These are phyloP conservation scores for Puccinia brachypodii DNA, from an alignment of 1,284 basidiomycete genomes.

Conservation along the genomic window DNA sequence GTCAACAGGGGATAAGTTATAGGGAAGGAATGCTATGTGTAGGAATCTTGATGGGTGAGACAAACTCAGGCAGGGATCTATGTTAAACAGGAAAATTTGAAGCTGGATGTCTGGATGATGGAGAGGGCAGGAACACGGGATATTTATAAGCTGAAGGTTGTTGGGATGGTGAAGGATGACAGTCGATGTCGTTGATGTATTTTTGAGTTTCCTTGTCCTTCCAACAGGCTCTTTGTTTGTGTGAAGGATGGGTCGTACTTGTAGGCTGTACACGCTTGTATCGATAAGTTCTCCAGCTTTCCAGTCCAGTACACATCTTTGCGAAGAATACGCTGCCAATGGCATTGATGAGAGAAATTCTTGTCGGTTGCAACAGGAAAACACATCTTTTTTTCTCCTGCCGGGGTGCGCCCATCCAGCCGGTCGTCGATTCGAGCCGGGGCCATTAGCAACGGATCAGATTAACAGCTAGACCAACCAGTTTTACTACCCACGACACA, in stretches of 20 bases:
- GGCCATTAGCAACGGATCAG: not conserved
- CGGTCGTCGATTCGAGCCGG: not conserved
- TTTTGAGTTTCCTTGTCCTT: too few species aligned
- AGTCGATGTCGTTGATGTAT: too few species aligned
- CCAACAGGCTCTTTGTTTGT: not conserved
- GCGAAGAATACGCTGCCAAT: not conserved
- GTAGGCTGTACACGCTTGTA: not conserved
- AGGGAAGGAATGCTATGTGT: not conserved
- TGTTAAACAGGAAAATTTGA: not conserved
- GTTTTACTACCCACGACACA: not conserved
- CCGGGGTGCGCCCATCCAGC: not conserved
- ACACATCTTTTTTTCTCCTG: not conserved
- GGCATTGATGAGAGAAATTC: too few species aligned
- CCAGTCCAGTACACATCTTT: not conserved
- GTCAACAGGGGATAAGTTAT: not conserved
- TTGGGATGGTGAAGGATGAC: too few species aligned
- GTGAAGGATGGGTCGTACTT: not conserved
- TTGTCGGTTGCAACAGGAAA: too few species aligned
- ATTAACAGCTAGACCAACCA: not conserved
- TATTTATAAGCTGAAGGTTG: not conserved
- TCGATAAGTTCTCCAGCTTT: not conserved
- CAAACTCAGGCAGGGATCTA: not conserved
- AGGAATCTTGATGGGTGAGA: too few species aligned
- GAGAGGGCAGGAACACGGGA: not conserved
- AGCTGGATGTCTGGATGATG: too few species aligned